These are phyloP conservation scores for Pascua guehoae DNA, from an alignment of 1,284 basidiomycete genomes.

Conservation along the genomic window DNA sequence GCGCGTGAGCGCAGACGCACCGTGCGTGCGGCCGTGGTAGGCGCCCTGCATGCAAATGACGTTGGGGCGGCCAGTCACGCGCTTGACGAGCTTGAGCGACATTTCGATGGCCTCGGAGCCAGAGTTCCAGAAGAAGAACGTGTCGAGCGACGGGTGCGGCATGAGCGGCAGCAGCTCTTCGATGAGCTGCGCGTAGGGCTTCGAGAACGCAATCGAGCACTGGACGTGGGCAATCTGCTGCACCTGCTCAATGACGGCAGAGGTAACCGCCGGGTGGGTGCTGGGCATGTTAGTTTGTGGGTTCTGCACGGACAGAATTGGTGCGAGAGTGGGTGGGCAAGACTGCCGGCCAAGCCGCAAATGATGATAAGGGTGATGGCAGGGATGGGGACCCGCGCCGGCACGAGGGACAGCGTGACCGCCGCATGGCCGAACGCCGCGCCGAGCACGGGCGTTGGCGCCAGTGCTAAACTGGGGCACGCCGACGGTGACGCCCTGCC, in stretches of 20 bases:
- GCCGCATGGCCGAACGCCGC: too few species aligned
- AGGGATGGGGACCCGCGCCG: too few species aligned
- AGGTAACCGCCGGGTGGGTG: slow-evolving; percentile 77
- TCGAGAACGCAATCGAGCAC: slow-evolving; percentile 35
- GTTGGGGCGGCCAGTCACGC: slow-evolving; percentile 74
- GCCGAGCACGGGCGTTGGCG: too few species aligned
- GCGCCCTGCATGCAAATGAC: slow-evolving; percentile 82
- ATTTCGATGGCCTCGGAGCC: slow-evolving; percentile 39
- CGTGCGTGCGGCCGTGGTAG: slow-evolving; percentile 78
- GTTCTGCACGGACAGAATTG: neutral
- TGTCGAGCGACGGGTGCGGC: slow-evolving; percentile 45
- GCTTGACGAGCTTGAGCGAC: slow-evolving; percentile 56
- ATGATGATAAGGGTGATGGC: too few species aligned
- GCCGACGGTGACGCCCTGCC: neutral
- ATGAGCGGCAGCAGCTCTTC: slow-evolving; percentile 23
- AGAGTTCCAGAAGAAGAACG: slow-evolving; percentile 96
- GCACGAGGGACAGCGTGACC: too few species aligned
- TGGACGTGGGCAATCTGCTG: slow-evolving; percentile 74
- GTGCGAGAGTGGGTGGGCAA: neutral
- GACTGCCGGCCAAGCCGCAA: too few species aligned
- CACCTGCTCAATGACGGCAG: slow-evolving; percentile 78
- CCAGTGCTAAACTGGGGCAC: too few species aligned
- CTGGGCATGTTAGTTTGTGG: slow-evolving; percentile 49
- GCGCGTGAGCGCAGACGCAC: slow-evolving; percentile 77
- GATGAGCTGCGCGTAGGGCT: slow-evolving; percentile 22